These are phyloP conservation scores for Neoarthrinium moseri DNA, from an alignment of 2,329 filamentous ascomycete genomes.

Conservation along the genomic window DNA sequence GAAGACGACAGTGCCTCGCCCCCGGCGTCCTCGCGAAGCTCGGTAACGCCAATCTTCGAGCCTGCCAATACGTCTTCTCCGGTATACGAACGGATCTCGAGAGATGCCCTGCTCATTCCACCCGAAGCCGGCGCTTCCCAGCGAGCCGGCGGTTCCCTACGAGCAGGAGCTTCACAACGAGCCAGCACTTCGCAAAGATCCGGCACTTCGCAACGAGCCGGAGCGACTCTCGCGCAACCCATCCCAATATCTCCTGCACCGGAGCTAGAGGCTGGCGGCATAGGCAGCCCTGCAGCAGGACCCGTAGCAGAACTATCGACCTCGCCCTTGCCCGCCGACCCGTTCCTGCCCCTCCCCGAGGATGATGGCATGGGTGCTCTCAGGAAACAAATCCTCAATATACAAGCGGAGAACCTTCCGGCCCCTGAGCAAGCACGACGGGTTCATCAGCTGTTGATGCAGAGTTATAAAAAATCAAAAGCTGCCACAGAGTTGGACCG, in stretches of 20 bases:
- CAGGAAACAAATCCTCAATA: slow-evolving; percentile 64
- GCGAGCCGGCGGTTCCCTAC: not conserved
- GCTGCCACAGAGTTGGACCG: slow-evolving; percentile 25
- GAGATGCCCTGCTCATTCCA: not conserved
- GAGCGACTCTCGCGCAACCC: no score
- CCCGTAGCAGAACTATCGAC: not conserved
- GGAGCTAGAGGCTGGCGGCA: not conserved
- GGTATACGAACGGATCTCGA: not conserved
- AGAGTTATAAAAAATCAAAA: slow-evolving; percentile 58
- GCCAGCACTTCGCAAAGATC: not conserved
- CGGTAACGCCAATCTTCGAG: slow-evolving; percentile 17
- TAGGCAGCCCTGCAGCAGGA: no score
- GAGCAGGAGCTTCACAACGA: no score
- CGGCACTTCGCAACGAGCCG: not conserved
- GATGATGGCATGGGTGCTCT: slow-evolving; percentile 76
- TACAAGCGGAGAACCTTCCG: slow-evolving; percentile 61
- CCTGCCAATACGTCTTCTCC: not conserved
- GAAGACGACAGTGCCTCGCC: slow-evolving; percentile 21
- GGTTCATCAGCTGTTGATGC: slow-evolving; percentile 70
- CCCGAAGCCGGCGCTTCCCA: not conserved
- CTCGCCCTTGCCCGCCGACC: slow-evolving; percentile 2
- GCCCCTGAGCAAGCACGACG: slow-evolving; percentile 66
- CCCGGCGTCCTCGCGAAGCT: slow-evolving; percentile 24
- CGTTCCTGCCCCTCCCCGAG: slow-evolving; percentile 54
- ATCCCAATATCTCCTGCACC: no score